Conservation (phyloP, 164 flowering plant genomes). For the Aristolochia fimbriata region DNA sequence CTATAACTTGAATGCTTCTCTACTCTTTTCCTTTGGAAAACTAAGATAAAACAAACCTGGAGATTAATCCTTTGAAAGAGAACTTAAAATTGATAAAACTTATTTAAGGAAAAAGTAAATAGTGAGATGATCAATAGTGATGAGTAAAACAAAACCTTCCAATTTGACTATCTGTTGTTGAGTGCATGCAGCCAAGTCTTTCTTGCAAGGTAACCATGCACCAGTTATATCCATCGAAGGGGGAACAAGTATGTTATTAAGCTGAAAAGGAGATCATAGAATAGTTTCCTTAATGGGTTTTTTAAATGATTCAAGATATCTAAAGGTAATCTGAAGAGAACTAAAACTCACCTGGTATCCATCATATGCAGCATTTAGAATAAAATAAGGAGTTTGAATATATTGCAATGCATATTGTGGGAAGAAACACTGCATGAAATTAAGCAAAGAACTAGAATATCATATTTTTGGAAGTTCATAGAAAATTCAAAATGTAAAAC, state of each 20-base stretch:
- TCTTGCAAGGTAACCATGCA: slow-evolving; percentile 63
- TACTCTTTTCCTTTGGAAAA: background rate
- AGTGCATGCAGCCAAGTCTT: slow-evolving; percentile 42
- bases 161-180: slow-evolving; percentile 33
- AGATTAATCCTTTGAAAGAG: too few relatives aligned
- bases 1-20: too few relatives aligned
- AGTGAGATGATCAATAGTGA: too few relatives aligned
- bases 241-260: slow-evolving; percentile 72
- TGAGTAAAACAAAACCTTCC: slow-evolving; percentile 45
- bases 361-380: slow-evolving; percentile 89
- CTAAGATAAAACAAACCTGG: background rate
- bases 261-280: too few relatives aligned
- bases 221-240: slow-evolving; percentile 64
- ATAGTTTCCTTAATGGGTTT: too few relatives aligned
- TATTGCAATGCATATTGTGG: slow-evolving; percentile 63
- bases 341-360: background rate
- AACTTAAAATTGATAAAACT: too few relatives aligned
- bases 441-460: background rate
- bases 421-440: slow-evolving; percentile 77
- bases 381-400: slow-evolving; percentile 64
- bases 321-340: background rate
- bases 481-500: background rate
- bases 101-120: too few relatives aligned
- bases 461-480: background rate
- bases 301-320: background rate